Evolutionary conservation across 2,329 filamentous ascomycete genomes (phyloP).

Genomic region (Fusarium praegraminearum): DNA sequence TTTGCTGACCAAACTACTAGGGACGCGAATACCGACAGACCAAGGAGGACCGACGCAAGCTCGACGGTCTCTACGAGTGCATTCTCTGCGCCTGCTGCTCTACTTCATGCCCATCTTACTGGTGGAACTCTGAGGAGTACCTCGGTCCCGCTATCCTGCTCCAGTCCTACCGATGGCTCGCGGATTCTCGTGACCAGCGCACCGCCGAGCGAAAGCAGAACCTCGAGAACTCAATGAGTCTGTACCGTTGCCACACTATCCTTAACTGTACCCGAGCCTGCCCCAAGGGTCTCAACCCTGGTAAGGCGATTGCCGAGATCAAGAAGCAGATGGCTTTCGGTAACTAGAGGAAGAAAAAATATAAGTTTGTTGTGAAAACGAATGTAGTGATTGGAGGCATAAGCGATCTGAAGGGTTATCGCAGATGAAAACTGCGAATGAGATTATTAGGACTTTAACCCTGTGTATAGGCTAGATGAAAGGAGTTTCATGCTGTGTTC

Average conservation of each 20-base stretch:
- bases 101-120: slow-evolving; percentile 99
- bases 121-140: slow-evolving; percentile 99
- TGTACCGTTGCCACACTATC: slow-evolving; percentile 99
- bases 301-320: slow-evolving; percentile 94
- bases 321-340: slow-evolving; percentile 91
- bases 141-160: slow-evolving; percentile 96
- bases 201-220: slow-evolving; percentile 88
- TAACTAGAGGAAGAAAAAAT: slow-evolving; percentile 39
- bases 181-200: slow-evolving; percentile 92
- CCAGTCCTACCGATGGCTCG: slow-evolving; percentile 98
- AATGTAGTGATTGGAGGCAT: slow-evolving; percentile 33
- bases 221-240: slow-evolving; percentile 97
- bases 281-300: slow-evolving; percentile 98
- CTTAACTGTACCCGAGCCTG: slow-evolving; percentile 98
- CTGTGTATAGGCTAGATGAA: slow-evolving; percentile 48
- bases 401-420: slow-evolving; percentile 39
- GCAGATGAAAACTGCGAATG: slow-evolving; percentile 39
- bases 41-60: slow-evolving; percentile 93
- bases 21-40: slow-evolving; percentile 93
- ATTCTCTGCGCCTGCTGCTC: slow-evolving; percentile 99
- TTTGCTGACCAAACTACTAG: slow-evolving; percentile 58
- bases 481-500: slow-evolving; percentile 47
- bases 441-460: slow-evolving; percentile 47
- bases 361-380: slow-evolving; percentile 24
- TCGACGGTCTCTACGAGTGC: slow-evolving; percentile 98